Percentiles rank a stretch among this genome's conserved stretches.
Conservation (phyloP, 495 filamentous ascomycete species). For the Neurospora sp. region DNA sequence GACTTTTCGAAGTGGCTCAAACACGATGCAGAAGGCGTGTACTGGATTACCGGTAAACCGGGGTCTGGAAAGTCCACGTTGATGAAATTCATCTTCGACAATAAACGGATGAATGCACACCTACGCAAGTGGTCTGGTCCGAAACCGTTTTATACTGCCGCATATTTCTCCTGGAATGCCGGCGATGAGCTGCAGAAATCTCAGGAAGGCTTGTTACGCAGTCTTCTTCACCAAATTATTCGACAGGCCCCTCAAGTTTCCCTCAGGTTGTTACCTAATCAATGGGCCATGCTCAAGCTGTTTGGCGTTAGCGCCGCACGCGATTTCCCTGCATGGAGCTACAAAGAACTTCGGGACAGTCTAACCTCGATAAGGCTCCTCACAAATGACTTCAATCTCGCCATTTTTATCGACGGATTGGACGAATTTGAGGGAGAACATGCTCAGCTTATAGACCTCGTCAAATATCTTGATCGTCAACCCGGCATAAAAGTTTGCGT, state of each 20-base stretch:
- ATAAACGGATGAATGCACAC: background rate
- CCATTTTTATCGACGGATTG: slow-evolving; percentile 34
- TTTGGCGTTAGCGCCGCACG: background rate
- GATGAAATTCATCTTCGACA: background rate
- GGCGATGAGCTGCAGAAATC: slow-evolving; percentile 27
- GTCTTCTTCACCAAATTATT: slow-evolving; percentile 24
- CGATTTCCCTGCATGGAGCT: background rate
- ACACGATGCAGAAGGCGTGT: background rate
- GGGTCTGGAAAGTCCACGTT: slow-evolving; percentile 4
- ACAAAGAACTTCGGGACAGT: background rate
- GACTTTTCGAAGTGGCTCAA: background rate
- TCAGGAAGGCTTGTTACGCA: slow-evolving; percentile 27
- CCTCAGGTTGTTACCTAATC: slow-evolving; percentile 10
- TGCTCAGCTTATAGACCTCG: slow-evolving; percentile 10
- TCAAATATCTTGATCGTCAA: background rate
- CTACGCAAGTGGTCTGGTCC: background rate
- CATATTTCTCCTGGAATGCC: slow-evolving; percentile 33
- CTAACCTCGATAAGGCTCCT: background rate
- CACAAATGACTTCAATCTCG: slow-evolving; percentile 8
- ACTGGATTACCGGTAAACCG: slow-evolving; percentile 1
- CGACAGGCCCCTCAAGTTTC: slow-evolving; percentile 13
- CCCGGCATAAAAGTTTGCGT: slow-evolving; percentile 27
- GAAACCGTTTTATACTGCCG: slow-evolving; percentile 8
- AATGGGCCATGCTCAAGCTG: background rate
- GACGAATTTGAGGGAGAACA: slow-evolving; percentile 16